Evolutionary conservation across 495 filamentous ascomycete species (phyloP), one percentile per base, ranked within the genome.

Genomic region (Entonaema liquescens): DNA sequence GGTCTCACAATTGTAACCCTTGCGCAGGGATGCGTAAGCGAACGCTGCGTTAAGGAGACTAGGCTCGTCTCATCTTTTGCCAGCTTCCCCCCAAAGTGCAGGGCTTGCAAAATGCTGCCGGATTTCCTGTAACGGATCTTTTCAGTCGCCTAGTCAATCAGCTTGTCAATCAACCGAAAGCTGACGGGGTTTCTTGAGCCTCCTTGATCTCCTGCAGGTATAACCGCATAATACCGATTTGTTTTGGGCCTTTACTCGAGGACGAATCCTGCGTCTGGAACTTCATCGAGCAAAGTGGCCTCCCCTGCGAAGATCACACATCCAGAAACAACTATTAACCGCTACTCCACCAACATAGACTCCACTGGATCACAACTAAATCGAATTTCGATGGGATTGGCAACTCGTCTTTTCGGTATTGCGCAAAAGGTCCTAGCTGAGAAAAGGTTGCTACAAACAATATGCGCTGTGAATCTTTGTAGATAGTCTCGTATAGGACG

Each of bases 231-330:
- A 74, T 68, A 17, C 66, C 60, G 59, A 58, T 67, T 60, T 71
- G 70, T 75, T 68, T 73, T 71, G 67, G 56, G 52, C 59, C 56
- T 59, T 67, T 38, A 57, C 68, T 65, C 65, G 55, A 67, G 44
- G 29, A 59, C 54, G 59, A 76, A 74, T 74, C 68, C 68, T 67
- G 61, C 19, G 68, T 64, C 69, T 75, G 75, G 65, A 73, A 73
- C 74, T 40, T 65, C 31, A 56, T 73, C 59, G 65, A 73, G 61
- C 54, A 62, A 54, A 65, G 59, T 52, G 9, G 17, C 28, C 31
- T 62, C 47, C 60, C 61, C 65, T 60, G 72, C 52, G 67, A 38
- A 64, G 66, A 75, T 82, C 75, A 82, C 40, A 68, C 72, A 67
- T 57, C 71, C 49, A 62, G 70, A 68, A 68, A 68, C 60, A 31